Evolutionary conservation across 2,329 filamentous ascomycete genomes (phyloP).

Genomic region (Aspergillus ustus): DNA sequence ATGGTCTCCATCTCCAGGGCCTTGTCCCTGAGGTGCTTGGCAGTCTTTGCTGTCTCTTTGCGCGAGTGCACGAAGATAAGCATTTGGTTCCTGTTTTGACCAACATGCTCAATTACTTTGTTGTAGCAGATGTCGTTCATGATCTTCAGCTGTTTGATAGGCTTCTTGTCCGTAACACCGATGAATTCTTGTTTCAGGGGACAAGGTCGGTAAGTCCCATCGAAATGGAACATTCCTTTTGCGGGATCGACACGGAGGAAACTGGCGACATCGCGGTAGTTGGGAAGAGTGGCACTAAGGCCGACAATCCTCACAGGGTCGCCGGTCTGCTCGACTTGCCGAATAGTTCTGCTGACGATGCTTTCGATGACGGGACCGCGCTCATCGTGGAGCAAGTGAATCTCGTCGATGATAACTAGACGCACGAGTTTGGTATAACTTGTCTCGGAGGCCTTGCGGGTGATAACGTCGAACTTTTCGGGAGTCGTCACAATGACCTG

Average conservation of each 20-base stretch:
- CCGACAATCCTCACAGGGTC: conserved; percentile 91
- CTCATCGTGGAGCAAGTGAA: conserved; percentile 95
- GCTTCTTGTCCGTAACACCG: conserved; percentile 95
- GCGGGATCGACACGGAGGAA: conserved; percentile 87
- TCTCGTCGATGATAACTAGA: conserved; percentile 95
- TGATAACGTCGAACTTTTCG: conserved; percentile 99
- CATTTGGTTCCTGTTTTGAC: conserved; percentile 93
- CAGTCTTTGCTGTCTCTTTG: conserved; percentile 98
- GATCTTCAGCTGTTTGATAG: conserved; percentile 97
- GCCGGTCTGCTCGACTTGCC: conserved; percentile 90
- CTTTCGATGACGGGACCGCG: conserved; percentile 96
- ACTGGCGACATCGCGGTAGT: conserved; percentile 93
- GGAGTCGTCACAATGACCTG: conserved; percentile 98
- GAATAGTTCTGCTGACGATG: conserved; percentile 92
- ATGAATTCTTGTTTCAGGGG: conserved; percentile 96
- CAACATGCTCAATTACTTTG: conserved; percentile 95
- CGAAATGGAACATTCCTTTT: conserved; percentile 94
- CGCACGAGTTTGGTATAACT: conserved; percentile 98
- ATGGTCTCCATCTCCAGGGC: conserved; percentile 97
- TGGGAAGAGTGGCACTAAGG: conserved; percentile 91
- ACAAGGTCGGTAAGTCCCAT: conserved; percentile 90
- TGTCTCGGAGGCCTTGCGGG: conserved; percentile 92
- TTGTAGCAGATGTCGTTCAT: conserved; percentile 99
- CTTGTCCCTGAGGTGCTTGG: conserved; percentile 93
- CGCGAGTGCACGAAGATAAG: conserved; percentile 98